Evolutionary conservation across 1,284 basidiomycete genomes (phyloP), one percentile per base, ranked within the genome.

Genomic region (Apiotrichum veenhuisii): DNA sequence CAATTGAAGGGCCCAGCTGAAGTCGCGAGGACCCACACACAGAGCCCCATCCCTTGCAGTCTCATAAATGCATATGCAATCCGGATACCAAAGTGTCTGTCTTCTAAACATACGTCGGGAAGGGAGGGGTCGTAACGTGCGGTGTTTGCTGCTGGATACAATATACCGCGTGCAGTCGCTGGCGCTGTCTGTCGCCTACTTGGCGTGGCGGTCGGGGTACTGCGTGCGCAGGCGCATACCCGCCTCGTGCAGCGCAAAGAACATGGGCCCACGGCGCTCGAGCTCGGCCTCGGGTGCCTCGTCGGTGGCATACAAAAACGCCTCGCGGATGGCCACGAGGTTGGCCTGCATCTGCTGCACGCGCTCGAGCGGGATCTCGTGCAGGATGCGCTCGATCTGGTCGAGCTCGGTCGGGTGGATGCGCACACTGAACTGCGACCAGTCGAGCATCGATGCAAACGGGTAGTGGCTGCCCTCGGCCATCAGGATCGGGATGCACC

Each of bases 401-500:
- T 79, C 76, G 25, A 79, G 68, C 36, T 79, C 75, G 41, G 73
- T 76, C 17, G 79, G 76, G 23, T 73, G 71, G 34, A 80, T 67
- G 36, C 75, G 65, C 42, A 80, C 69, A 17, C 73, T 76, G 66
- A 80, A 76, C 52, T 75, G 74, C 18, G 73, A 71, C 70, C 78
- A 80, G 63, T 79, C 78, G 51, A 80, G 64, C 49, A 77, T 64
- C 50, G 71, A 68, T 40, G 75, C 71, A 57, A 77, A 80, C n/a
- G 79, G 78, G 63, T 75, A 77, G 56, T 77, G 71, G 15, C 74
- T 69, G 12, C 73, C 74, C 60, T 80, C 78, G 56, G 74, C 71
- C 44, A 77, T 74, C 48, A 80, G 71, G 46, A 79, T 76, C 14
- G 79, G 78, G 43, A 80, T 80, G 65, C 79, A 80, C 41, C 79